Evolutionary conservation across 164 flowering plant genomes (phyloP), one percentile per base, ranked within the genome.

Genomic region (Piper longum): DNA sequence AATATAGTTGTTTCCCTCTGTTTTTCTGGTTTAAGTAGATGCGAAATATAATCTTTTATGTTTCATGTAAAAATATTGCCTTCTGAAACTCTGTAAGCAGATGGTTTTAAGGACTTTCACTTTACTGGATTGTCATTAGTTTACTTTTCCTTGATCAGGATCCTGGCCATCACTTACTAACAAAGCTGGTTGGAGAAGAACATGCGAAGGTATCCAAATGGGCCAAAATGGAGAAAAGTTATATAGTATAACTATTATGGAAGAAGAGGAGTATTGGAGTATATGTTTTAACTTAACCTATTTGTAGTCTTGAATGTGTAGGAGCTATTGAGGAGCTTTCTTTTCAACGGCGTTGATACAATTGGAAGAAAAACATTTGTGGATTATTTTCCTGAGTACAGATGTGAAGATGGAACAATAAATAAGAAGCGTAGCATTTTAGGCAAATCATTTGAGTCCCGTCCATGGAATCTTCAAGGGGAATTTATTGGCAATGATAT

Each of bases 361-460:
- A 77, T 88, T 2, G 91, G 97, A 59, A 79, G 74, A 67, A 85
- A 82, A 69, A 73, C 74, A 13, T 91, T 90, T 72, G 67, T 82
- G 69, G 96, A 87, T 72, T 88, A 84, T 83, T 91, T 93, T 69
- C 97, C 97, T 0, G 93, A 88, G 74, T 88, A 91, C 67, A 66
- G 63, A 51, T 68, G 81, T 41, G 85, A 77, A 59, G 91, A 87
- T 73, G 99, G 97, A 54, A 77, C 72, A 0, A 56, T 91, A 73
- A 26, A 26, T 26, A 26, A 26, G 36, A 26, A 26, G 36, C 36
- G 36, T 26, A 26, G 36, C 36, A 26, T 26, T 26, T 26, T 26
- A 26, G 36, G 36, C 36, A 26, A 93, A 78, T 88, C 95, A 51
- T 91, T 78, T 66, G 84, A 85, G 62, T 77, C 60, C 54, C 88